Evolutionary conservation across 352 stramenopile genomes (phyloP).

Genomic region (Peronospora farinosa): DNA sequence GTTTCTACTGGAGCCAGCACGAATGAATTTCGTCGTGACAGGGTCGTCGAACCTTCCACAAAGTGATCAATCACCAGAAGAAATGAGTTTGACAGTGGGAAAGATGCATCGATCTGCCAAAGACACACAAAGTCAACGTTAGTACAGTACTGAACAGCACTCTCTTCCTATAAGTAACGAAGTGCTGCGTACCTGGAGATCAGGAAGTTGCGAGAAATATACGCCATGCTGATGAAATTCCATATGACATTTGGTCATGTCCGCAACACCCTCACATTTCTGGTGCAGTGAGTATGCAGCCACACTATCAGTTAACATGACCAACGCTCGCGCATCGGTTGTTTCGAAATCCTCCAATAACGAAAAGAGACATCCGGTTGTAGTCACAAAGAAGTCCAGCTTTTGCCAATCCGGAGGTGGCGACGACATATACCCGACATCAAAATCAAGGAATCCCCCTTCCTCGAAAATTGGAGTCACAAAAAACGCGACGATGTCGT

Average conservation of each 20-base stretch:
- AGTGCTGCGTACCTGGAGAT: constrained; percentile 54
- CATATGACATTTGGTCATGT: constrained; percentile 80
- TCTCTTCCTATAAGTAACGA: background rate
- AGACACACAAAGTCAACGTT: constrained; percentile 5
- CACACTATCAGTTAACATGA: constrained; percentile 66
- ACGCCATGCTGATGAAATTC: constrained; percentile 73
- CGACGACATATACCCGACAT: constrained; percentile 61
- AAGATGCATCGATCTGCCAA: constrained; percentile 72
- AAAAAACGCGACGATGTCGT: constrained; percentile 64
- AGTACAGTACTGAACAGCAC: background rate
- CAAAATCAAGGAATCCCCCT: constrained; percentile 47
- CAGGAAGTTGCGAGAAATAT: constrained; percentile 82
- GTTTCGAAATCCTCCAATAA: constrained; percentile 80
- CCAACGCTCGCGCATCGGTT: constrained; percentile 57
- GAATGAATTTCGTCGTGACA: constrained; percentile 70
- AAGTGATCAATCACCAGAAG: constrained; percentile 79
- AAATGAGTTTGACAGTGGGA: constrained; percentile 78
- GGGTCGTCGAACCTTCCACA: constrained; percentile 45
- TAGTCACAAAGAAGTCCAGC: constrained; percentile 67
- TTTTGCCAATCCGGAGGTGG: constrained; percentile 68
- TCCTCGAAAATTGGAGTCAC: constrained; percentile 40
- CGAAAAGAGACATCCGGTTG: constrained; percentile 64
- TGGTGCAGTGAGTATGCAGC: constrained; percentile 62
- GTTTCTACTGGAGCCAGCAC: constrained; percentile 76
- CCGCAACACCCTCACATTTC: constrained; percentile 37